Evolutionary conservation across 202 grass and related monocot species (phyloP), one percentile per base, ranked within the genome.

Genomic region (Thinopyrum obtusiflorum): DNA sequence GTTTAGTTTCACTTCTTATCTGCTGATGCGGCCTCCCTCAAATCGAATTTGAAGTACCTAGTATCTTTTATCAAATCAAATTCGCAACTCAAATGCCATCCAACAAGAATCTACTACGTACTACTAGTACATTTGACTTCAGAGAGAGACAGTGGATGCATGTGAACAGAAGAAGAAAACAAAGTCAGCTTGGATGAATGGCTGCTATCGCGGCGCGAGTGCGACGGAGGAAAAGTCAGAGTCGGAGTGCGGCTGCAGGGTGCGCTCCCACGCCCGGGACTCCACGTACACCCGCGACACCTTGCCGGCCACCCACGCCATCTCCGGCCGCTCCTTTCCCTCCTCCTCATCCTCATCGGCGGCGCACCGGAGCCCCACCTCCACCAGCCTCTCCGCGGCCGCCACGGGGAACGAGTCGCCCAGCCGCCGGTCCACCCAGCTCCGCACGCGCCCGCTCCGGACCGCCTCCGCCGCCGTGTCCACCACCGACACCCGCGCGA

Each of bases 371-470:
- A 94, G 40, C 7, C 53, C 53, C 20, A 97, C 86, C 42, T 73
- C 84, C 42, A 94, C 51, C 63, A 97, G 88, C 73, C 76, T 94
- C 83, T 89, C 85, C 14, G 89, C 88, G 3, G 39, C 82, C 13
- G 87, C 83, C 35, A 91, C 85, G 0, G 94, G 94, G 76, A 94
- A 97, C 14, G 94, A 97, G 86, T 97, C 94, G 14, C 86, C 69
- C 25, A 94, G 65, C 61, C 90, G 89, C 79, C 83, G 60, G 53
- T 97, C 92, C 37, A 97, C 12, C 92, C 92, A 97, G 49, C 51
- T 76, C 72, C 94, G 81, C 27, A 92, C 76, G 15, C 81, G 63
- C 33, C 90, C 77, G 29, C 17, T 68, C 15, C 23, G 59, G 31
- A 73, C 9, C 27, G 89, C 84, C 82, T 86, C 86, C 24, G 29